Base-by-base conservation (phyloP, 148 eudicot genomes). In the Suaeda aralocaspica region DNA sequence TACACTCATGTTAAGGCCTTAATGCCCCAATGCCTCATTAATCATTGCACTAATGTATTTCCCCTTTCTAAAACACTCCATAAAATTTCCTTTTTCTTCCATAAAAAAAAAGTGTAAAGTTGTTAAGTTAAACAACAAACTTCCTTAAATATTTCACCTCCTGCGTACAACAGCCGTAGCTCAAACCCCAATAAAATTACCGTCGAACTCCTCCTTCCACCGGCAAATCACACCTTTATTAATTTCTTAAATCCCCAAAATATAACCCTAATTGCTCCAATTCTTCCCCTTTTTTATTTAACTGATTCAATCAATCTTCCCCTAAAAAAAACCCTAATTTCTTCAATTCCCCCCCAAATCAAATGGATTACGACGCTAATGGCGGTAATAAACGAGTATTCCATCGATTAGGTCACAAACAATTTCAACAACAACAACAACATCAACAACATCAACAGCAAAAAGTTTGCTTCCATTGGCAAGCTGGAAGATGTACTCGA, bases 391-490 rank as follows among this genome's bases (percentile, higher is more conserved):
- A 87, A 51, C 85, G 97, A 7, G 86, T 84, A 5, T 89, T 84
- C 71, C 77, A 86, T 14, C 74, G 97, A 41, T 69, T 91, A 14
- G 77, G 86, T 19, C 71, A 50, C 74, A 77, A 39, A 25, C 39
- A 21, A 13, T 65, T 63, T n/a, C 70, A 69, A 51, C 75, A 63
- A 39, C 16, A 28, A n/a, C n/a, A 39, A 25, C 39, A 21, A 13
- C 68, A 67, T n/a, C 70, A 69, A 51, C 75, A 63, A 39, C 16
- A 28, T 34, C 68, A 49, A 30, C 63, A 49, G 24, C 55, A 84
- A n/a, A 87, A 82, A 66, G 99, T 95, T 0, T 95, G 99, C 42
- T 83, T 16, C 51, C 74, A 87, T 57, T 95, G 97, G 99, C 75
- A 77, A 64, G 86, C 86, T 33, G 99, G 97, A 6, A 82, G 87